Evolutionary conservation across 164 flowering plant genomes (phyloP).

Genomic region (Berberis thunbergii): DNA sequence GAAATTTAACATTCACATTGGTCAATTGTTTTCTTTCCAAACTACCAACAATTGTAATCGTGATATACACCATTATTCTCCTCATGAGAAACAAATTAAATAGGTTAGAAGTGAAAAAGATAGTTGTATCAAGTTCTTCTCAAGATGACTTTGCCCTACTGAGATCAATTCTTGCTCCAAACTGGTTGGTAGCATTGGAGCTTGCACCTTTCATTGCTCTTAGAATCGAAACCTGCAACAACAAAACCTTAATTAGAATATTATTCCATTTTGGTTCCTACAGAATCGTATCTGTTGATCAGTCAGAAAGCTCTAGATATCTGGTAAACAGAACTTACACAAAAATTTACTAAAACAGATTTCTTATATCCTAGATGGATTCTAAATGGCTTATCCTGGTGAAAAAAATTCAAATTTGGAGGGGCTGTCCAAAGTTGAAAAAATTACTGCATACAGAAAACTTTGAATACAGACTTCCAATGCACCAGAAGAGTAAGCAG

Average conservation of each 20-base stretch:
- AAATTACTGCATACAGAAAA: too few relatives aligned
- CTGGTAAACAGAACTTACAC: neutral
- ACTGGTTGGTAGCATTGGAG: conserved; percentile 41
- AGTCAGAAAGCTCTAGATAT: neutral
- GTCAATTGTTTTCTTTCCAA: too few relatives aligned
- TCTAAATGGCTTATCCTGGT: neutral
- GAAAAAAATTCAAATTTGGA: neutral
- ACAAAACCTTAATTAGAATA: neutral
- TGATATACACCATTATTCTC: too few relatives aligned
- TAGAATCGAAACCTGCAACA: conserved; percentile 56
- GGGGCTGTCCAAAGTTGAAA: neutral
- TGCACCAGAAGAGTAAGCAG: too few relatives aligned
- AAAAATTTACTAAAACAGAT: neutral
- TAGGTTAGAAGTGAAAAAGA: too few relatives aligned
- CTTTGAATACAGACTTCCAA: too few relatives aligned
- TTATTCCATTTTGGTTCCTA: neutral
- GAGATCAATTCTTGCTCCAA: conserved; percentile 65
- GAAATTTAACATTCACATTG: too few relatives aligned
- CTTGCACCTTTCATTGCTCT: conserved; percentile 36
- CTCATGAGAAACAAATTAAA: too few relatives aligned
- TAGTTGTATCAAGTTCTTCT: neutral
- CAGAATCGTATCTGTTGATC: neutral
- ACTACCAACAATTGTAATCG: too few relatives aligned
- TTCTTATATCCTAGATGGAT: neutral
- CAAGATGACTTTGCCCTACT: conserved; percentile 1